These are phyloP conservation scores for Lentinula lateritia DNA, from an alignment of 768 basidiomycete genomes.

Conservation along the genomic window DNA sequence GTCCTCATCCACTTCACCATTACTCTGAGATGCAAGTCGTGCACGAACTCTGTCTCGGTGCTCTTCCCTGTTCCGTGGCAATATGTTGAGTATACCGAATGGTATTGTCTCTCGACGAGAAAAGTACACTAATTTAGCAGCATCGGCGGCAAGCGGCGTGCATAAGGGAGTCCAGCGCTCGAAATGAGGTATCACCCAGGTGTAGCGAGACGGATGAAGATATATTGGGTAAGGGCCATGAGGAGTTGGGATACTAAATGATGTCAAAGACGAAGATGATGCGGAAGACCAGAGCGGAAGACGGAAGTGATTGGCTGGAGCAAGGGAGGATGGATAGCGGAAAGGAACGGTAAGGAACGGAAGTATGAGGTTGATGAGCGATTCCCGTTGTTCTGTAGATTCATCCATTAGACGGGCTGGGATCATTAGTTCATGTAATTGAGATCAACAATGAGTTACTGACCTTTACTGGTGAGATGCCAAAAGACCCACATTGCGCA, in stretches of 20 bases:
- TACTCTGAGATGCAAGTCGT: background rate
- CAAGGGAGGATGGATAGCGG: conserved; percentile 52
- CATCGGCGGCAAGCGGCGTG: conserved; percentile 43
- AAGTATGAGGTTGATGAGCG: conserved; percentile 25
- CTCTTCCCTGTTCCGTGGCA: conserved; percentile 26
- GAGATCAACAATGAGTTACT: conserved; percentile 13
- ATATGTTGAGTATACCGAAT: conserved; percentile 34
- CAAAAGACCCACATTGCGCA: conserved; percentile 62
- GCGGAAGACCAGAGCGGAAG: conserved; percentile 36
- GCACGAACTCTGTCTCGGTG: conserved; percentile 17
- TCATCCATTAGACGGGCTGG: conserved; percentile 24
- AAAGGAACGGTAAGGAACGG: conserved; percentile 46
- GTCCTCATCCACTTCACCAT: background rate
- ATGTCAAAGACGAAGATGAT: background rate
- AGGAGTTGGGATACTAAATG: conserved; percentile 20
- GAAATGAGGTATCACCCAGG: conserved; percentile 25
- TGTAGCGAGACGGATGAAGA: conserved; percentile 23
- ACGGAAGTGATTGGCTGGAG: conserved; percentile 55
- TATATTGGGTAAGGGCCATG: conserved; percentile 50
- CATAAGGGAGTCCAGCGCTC: conserved; percentile 19
- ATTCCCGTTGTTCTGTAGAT: conserved; percentile 17
- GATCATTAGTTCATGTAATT: background rate
- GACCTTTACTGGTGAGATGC: conserved; percentile 50
- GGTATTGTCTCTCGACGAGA: conserved; percentile 48
- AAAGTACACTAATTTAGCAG: conserved; percentile 62